A percentile compares a stretch with the other conserved stretches of the same genome.
These are phyloP conservation scores for Microcera coccophila DNA, from an alignment of 2,329 filamentous ascomycete genomes.

Conservation along the genomic window DNA sequence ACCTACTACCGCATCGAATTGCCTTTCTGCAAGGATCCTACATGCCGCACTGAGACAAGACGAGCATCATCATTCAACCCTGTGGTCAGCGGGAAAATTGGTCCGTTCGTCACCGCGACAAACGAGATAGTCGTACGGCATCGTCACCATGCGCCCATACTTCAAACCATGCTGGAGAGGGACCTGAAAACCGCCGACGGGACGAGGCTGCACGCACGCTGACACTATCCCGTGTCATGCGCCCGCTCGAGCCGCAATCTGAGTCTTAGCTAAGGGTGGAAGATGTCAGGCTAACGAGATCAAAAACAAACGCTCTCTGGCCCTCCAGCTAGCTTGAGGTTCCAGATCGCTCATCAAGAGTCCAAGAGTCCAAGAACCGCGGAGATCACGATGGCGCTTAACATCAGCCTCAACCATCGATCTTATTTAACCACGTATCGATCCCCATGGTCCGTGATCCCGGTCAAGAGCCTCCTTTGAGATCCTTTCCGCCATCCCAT, in stretches of 20 bases:
- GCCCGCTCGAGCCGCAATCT: constrained; percentile 3
- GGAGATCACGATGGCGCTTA: background rate
- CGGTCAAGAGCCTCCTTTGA: background rate
- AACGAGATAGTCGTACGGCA: constrained; percentile 1
- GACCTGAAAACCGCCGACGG: constrained; percentile 3
- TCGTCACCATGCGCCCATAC: background rate
- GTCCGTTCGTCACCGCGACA: too few relatives aligned
- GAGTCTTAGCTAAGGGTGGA: constrained; percentile 1
- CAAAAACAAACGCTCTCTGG: background rate
- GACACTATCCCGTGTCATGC: background rate
- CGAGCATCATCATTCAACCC: too few relatives aligned
- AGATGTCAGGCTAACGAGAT: background rate
- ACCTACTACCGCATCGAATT: constrained; percentile 1
- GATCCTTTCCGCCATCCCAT: background rate
- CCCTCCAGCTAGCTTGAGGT: background rate
- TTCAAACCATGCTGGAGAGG: too few relatives aligned
- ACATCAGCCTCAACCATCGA: background rate
- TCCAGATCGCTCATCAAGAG: background rate
- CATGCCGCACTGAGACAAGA: too few relatives aligned
- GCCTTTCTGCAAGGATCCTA: background rate
- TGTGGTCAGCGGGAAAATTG: too few relatives aligned
- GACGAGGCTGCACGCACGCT: constrained; percentile 1
- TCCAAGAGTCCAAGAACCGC: background rate
- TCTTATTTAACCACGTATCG: background rate
- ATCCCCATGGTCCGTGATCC: background rate